Conservation (phyloP, 371 early-diverging fungal genomes). For the Mucor lusitanicus region DNA sequence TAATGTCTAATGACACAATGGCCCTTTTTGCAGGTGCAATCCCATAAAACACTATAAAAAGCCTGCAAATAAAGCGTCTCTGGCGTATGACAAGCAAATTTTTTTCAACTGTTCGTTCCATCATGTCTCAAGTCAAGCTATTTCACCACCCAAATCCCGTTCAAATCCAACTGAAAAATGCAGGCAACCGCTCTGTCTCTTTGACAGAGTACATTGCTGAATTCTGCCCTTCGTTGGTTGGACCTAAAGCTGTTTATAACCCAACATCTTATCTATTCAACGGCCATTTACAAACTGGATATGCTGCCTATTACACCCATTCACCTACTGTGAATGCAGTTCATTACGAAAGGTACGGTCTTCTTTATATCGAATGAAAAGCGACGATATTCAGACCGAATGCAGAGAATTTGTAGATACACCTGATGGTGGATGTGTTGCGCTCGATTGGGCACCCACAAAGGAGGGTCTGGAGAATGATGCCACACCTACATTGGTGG, state of each 20-base stretch:
- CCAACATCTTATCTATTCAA: slow-evolving; percentile 63
- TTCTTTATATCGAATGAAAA: neutral
- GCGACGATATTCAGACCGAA: neutral
- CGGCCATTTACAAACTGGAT: slow-evolving; percentile 66
- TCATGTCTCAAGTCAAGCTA: slow-evolving; percentile 32
- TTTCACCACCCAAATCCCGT: slow-evolving; percentile 17
- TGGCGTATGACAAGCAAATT: slow-evolving; percentile 3
- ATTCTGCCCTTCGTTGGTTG: slow-evolving; percentile 45
- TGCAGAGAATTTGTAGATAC: slow-evolving; percentile 64
- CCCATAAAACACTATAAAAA: neutral
- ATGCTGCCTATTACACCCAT: slow-evolving; percentile 55
- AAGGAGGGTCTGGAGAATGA: slow-evolving; percentile 48
- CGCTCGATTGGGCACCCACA: slow-evolving; percentile 84
- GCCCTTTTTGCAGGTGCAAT: neutral
- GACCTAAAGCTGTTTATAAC: slow-evolving; percentile 40
- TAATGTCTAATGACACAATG: neutral
- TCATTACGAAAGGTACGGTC: slow-evolving; percentile 54
- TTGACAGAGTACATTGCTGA: slow-evolving; percentile 40
- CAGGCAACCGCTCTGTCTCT: slow-evolving; percentile 24
- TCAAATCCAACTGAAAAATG: slow-evolving; percentile 3
- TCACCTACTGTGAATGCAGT: slow-evolving; percentile 39
- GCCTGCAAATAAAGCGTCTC: neutral
- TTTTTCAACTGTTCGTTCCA: neutral
- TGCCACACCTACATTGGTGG: slow-evolving; percentile 70
- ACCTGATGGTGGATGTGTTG: slow-evolving; percentile 84